These are phyloP conservation scores for Ustilago cynodontis DNA, from an alignment of 1,284 basidiomycete species.

Conservation along the genomic window DNA sequence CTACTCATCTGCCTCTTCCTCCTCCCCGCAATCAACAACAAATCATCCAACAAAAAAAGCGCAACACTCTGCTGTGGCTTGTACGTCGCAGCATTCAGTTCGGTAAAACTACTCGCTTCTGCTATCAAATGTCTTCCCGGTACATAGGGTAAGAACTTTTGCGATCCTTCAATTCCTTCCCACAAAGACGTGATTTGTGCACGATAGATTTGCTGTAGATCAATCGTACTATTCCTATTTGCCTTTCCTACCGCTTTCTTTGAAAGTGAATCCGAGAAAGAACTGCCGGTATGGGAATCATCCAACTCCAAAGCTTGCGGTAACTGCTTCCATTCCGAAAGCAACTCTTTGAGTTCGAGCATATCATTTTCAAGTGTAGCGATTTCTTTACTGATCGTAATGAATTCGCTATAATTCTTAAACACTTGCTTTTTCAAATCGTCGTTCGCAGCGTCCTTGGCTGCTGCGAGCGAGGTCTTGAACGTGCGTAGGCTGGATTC, in stretches of 20 bases:
- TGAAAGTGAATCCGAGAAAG: constrained; percentile 25
- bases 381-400: constrained; percentile 96
- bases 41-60: constrained; percentile 91
- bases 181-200: constrained; percentile 93
- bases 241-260: constrained; percentile 16
- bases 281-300: constrained; percentile 33
- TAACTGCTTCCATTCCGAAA: constrained; percentile 84
- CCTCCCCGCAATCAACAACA: constrained; percentile 84
- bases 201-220: constrained; percentile 91
- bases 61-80: constrained; percentile 87
- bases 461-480: constrained; percentile 39
- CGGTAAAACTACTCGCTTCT: constrained; percentile 85
- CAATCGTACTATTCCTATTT: constrained; percentile 70
- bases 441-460: constrained; percentile 58
- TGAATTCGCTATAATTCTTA: constrained; percentile 87
- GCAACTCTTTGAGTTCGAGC: constrained; percentile 92
- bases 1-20: constrained; percentile 71
- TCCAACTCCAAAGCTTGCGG: constrained; percentile 64
- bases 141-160: constrained; percentile 90
- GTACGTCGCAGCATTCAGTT: constrained; percentile 94
- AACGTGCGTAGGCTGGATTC: constrained; percentile 57
- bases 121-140: constrained; percentile 90
- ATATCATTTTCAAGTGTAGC: constrained; percentile 96
- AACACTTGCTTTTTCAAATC: constrained; percentile 64
- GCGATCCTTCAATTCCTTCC: constrained; percentile 91